phyloP scores from a whole-genome alignment of 169 alveolate species.

The Cryptosporidium canis region DNA sequence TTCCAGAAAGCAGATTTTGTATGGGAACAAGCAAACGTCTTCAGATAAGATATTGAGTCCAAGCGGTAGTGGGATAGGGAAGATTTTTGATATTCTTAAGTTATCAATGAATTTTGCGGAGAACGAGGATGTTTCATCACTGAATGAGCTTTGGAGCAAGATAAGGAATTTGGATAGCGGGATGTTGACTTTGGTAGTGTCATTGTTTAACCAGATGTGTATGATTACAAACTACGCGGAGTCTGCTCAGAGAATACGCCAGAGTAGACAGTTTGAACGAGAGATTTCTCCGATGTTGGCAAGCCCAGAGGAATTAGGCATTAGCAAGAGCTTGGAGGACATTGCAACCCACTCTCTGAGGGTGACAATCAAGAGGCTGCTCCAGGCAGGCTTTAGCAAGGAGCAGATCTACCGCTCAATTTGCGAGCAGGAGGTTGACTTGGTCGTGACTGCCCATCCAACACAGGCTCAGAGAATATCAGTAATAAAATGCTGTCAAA shows the following conservation, averaged over 20 bases:
- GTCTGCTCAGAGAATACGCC: constrained; percentile 81
- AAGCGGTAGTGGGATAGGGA: constrained; percentile 9
- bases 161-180: constrained; percentile 38
- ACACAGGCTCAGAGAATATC: constrained; percentile 83
- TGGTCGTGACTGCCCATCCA: constrained; percentile 85
- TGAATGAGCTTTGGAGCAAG: constrained; percentile 22
- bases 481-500: constrained; percentile 77
- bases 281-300: constrained; percentile 67
- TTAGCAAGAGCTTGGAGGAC: neutral
- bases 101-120: constrained; percentile 50
- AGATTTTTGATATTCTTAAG: constrained; percentile 49
- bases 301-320: constrained; percentile 64
- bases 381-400: constrained; percentile 73
- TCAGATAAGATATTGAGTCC: constrained; percentile 2
- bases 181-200: constrained; percentile 75
- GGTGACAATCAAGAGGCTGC: constrained; percentile 5
- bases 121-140: constrained; percentile 1
- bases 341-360: constrained; percentile 37
- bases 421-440: constrained; percentile 77
- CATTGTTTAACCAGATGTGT: constrained; percentile 79
- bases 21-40: neutral
- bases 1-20: constrained; percentile 12
- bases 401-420: constrained; percentile 74
- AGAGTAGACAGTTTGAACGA: constrained; percentile 76
- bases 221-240: constrained; percentile 78